Evolutionary conservation across 768 basidiomycete genomes (phyloP).

Genomic region (Butyriboletus loyo): DNA sequence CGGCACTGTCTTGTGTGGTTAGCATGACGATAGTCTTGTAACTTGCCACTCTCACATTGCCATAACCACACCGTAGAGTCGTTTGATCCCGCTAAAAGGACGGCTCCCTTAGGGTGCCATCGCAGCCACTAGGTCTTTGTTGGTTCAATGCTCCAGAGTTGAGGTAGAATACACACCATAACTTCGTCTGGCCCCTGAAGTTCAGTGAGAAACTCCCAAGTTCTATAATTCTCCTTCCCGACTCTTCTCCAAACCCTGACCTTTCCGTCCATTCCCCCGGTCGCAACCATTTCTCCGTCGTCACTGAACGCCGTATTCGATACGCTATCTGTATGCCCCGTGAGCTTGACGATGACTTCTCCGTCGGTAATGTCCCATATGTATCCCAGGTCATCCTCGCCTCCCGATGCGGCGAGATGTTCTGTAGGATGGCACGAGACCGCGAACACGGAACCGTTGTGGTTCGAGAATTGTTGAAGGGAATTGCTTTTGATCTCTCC

Average conservation of each 20-base stretch:
- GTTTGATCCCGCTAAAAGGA: constrained; percentile 88
- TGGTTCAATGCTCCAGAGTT: not conserved
- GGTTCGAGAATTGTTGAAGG: constrained; percentile 64
- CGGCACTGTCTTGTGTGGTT: constrained; percentile 59
- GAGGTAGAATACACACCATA: constrained; percentile 57
- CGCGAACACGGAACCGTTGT: constrained; percentile 78
- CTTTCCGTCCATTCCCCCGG: constrained; percentile 97
- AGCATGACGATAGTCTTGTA: not conserved
- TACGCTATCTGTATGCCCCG: constrained; percentile 93
- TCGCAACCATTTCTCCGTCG: constrained; percentile 92
- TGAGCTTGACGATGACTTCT: constrained; percentile 76
- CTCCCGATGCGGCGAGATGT: constrained; percentile 85
- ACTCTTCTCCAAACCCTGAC: constrained; percentile 90
- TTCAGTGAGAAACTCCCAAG: constrained; percentile 94
- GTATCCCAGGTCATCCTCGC: constrained; percentile 93
- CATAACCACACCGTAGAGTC: constrained; percentile 96
- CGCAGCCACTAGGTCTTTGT: constrained; percentile 65
- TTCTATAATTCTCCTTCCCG: constrained; percentile 65
- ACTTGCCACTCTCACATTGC: constrained; percentile 66
- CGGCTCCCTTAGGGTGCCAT: constrained; percentile 94
- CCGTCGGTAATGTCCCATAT: constrained; percentile 88
- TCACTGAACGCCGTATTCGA: constrained; percentile 71
- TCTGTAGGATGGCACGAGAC: constrained; percentile 79
- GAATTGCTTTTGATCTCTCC: constrained; percentile 56
- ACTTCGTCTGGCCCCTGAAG: constrained; percentile 95